Conservation (phyloP, 805 yeast genomes). For the Wickerhamiella dianesei region DNA sequence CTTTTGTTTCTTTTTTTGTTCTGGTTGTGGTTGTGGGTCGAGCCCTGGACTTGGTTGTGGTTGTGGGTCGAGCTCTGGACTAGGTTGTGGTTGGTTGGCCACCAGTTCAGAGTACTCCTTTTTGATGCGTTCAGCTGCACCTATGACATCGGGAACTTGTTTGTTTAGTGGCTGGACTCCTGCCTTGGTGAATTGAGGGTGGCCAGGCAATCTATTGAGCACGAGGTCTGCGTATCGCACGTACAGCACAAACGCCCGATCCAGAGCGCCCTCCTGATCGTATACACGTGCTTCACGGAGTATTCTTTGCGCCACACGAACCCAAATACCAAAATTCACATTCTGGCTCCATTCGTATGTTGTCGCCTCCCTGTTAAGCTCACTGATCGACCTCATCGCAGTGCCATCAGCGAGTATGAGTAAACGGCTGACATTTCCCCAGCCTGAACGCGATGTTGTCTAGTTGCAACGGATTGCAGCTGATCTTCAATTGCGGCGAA, state of each 20-base stretch:
- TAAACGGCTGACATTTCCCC: neutral
- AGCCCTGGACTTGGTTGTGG: too few relatives aligned
- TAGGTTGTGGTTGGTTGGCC: too few relatives aligned
- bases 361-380: slow-evolving; percentile 36
- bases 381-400: slow-evolving; percentile 13
- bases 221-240: slow-evolving; percentile 46
- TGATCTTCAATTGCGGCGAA: too few relatives aligned
- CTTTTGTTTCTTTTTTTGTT: too few relatives aligned
- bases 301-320: slow-evolving; percentile 39
- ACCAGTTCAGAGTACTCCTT: too few relatives aligned
- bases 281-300: slow-evolving; percentile 32
- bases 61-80: too few relatives aligned
- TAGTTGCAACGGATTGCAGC: too few relatives aligned
- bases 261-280: slow-evolving; percentile 30
- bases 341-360: slow-evolving; percentile 39
- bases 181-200: slow-evolving; percentile 30
- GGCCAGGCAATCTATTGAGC: slow-evolving; percentile 33
- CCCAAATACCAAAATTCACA: slow-evolving; percentile 41
- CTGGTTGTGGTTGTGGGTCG: too few relatives aligned
- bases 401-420: neutral
- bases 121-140: slow-evolving; percentile 20
- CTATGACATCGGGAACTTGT: slow-evolving; percentile 19
- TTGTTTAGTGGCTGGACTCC: slow-evolving; percentile 11
- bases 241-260: slow-evolving; percentile 43
- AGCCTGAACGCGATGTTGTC: neutral